A percentile compares a stretch with the other conserved stretches of the same genome.
These are phyloP conservation scores for Vigna mungo DNA, from an alignment of 306 rosid species.

Conservation along the genomic window DNA sequence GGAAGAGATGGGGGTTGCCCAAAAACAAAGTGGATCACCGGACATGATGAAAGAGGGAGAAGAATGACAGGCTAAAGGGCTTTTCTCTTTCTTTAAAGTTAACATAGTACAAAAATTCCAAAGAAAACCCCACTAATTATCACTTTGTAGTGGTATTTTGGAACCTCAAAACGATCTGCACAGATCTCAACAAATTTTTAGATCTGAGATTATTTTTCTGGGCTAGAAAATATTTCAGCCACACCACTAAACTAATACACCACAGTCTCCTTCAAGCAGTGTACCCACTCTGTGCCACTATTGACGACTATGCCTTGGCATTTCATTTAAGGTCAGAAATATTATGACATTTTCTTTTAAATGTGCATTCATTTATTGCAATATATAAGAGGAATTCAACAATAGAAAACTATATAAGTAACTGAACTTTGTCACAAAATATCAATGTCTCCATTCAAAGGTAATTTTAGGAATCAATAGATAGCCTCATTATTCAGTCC, in stretches of 20 bases:
- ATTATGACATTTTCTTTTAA: background rate
- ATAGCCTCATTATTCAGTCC: too few species aligned
- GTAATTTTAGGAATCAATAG: too few species aligned
- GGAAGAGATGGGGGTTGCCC: background rate
- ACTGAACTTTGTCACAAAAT: too few species aligned
- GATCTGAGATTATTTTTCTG: background rate
- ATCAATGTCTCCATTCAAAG: too few species aligned
- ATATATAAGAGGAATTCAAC: too few species aligned
- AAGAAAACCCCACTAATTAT: background rate
- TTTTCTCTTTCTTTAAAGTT: background rate
- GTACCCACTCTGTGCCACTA: background rate
- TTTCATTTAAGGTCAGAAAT: background rate
- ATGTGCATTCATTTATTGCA: constrained; percentile 2
- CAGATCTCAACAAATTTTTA: too few species aligned
- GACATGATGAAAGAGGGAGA: background rate
- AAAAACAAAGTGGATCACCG: background rate
- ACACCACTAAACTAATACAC: background rate
- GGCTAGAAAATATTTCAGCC: background rate
- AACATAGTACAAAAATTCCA: background rate
- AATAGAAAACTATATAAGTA: too few species aligned
- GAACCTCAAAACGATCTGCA: too few species aligned
- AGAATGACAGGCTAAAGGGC: background rate
- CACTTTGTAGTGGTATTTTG: too few species aligned
- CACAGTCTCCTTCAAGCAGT: background rate
- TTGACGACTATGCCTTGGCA: background rate